Base-by-base conservation (phyloP, 1,284 basidiomycete species). In the Ganoderma meredithae region DNA sequence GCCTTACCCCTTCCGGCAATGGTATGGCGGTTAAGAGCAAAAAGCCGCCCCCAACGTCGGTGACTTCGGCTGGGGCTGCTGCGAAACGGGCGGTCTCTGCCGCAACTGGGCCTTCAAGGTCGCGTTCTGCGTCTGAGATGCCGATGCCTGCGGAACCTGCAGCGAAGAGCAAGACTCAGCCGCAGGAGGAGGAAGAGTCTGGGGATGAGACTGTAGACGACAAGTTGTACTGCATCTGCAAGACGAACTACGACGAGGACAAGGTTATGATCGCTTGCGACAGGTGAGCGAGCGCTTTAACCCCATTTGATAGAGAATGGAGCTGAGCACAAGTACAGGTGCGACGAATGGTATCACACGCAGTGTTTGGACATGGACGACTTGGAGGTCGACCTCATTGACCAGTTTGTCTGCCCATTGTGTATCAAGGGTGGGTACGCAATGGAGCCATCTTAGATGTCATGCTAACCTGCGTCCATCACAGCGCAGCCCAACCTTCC, bases 311-410 rank as follows among this genome's bases (percentile, higher is more conserved):
- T 43, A 60, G 10, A 59, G 40, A 43, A 55, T 61, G 47, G 27
- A 60, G n/a, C 53, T 61, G 19, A 68, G 10, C 5, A 40, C 22
- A 43, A 3, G 63, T 68, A 36, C 72, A 95, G 93, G 39, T 95
- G 94, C 78, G 94, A 95, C 75, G 92, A 95, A 71, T 96, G 94
- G 94, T 96, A 94, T 77, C 94, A 96, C 75, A 92, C 92, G 0
- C 84, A 87, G 63, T 96, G 94, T 73, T 89, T 95, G 33, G 81
- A 87, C 47, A 92, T 95, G 84, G 85, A 88, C 27, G 93, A 95
- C 72, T 81, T 88, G 8, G 88, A 90, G 72, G 87, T 95, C 44
- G 92, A 95, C 72, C 86, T 96, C 19, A 91, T 96, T 40, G 95
- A 95, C 80, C 90, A 93, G 77, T 96, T 95, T 78, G 88, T 94